These are phyloP conservation scores for Aristolochia contorta DNA, from an alignment of 164 flowering plant genomes.

Conservation along the genomic window DNA sequence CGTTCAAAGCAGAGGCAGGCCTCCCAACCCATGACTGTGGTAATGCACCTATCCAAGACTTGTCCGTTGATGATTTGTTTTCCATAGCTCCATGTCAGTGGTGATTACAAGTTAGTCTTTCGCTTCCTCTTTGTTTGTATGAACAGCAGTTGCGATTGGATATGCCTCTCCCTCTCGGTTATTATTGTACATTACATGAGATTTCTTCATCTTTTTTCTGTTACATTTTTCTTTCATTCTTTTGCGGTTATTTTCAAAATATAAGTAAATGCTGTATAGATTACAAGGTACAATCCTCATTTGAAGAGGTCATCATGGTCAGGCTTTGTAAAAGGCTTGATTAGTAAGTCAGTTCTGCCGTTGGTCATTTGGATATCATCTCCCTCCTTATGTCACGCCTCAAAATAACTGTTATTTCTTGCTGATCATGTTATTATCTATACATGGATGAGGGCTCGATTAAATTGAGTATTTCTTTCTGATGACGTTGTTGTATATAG, in stretches of 20 bases:
- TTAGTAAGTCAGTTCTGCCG: no score
- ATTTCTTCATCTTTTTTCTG: neutral
- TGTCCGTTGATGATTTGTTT: neutral
- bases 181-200: neutral
- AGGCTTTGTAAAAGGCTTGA: no score
- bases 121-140: neutral
- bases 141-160: no score
- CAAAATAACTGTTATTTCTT: neutral
- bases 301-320: no score
- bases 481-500: neutral
- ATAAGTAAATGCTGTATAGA: no score
- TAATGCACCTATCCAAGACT: neutral
- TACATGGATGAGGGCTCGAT: neutral
- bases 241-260: no score
- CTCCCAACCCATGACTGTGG: neutral
- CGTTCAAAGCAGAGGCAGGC: slow-evolving; percentile 1
- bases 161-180: neutral
- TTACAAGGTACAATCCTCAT: no score
- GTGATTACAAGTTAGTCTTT: neutral
- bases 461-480: slow-evolving; percentile 4
- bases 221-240: neutral
- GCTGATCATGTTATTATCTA: slow-evolving; percentile 1
- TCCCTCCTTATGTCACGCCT: neutral
- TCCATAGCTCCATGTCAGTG: neutral
- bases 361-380: no score